A percentile compares a stretch with the other conserved stretches of the same genome.
phyloP scores from a whole-genome alignment of 192 early-diverging fungal species.

The Rhizoclosmatium globosum region DNA sequence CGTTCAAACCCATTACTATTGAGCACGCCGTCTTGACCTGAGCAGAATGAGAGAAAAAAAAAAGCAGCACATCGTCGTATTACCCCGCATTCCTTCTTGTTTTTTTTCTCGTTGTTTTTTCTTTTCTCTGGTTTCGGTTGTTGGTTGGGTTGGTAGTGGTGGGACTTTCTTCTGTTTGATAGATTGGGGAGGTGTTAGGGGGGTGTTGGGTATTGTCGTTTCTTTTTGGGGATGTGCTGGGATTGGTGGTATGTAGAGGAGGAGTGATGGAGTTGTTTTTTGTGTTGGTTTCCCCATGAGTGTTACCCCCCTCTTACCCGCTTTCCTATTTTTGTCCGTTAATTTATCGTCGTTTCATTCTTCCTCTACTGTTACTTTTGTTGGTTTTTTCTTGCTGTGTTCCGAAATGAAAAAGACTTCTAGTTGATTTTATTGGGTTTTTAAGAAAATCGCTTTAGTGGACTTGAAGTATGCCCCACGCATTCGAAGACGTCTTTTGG shows the following conservation, averaged over 20 bases:
- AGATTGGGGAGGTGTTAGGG: background rate
- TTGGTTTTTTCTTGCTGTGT: background rate
- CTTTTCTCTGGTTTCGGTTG: background rate
- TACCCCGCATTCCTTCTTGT: background rate
- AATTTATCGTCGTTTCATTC: background rate
- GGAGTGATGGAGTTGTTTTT: too few species aligned
- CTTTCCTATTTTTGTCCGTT: background rate
- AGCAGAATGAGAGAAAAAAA: background rate
- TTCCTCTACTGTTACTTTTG: background rate
- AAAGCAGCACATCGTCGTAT: too few species aligned
- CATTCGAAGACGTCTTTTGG: conserved; percentile 57
- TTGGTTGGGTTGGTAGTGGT: background rate
- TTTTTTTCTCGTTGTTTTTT: background rate
- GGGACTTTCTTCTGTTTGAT: background rate
- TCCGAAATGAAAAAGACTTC: conserved; percentile 12
- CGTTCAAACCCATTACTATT: conserved; percentile 73
- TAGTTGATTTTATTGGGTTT: background rate
- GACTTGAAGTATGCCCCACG: background rate
- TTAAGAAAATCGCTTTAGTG: background rate
- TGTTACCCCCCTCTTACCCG: background rate
- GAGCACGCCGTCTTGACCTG: conserved; percentile 40
- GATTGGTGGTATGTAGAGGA: too few species aligned
- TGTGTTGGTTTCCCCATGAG: background rate
- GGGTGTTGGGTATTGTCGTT: background rate
- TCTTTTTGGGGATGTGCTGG: background rate